A percentile compares a stretch with the other conserved stretches of the same genome.
Conservation (phyloP, 345 rosid genomes). For the Balakata baccata region DNA sequence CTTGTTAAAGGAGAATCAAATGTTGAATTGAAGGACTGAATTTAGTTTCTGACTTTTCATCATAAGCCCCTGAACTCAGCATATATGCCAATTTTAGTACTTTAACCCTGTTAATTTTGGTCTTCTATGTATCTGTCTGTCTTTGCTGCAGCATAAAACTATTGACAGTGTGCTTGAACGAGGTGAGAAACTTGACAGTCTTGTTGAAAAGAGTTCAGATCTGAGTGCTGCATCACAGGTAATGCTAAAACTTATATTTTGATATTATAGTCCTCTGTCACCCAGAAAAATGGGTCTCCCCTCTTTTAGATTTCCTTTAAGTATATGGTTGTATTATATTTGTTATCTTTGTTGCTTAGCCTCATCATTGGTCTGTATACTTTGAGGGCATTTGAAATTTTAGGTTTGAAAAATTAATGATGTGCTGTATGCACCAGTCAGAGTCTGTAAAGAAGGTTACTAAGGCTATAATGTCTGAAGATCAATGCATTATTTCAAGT, state of each 20-base stretch:
- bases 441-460: not conserved
- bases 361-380: not conserved
- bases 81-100: not conserved
- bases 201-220: conserved; percentile 98
- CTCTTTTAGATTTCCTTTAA: no score
- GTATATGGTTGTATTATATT: not conserved
- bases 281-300: no score
- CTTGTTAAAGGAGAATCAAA: conserved; percentile 2
- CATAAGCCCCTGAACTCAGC: not conserved
- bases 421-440: not conserved
- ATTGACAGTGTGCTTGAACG: conserved; percentile 96
- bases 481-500: not conserved
- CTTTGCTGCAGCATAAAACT: conserved; percentile 77
- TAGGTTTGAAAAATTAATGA: not conserved
- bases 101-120: not conserved
- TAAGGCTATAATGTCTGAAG: not conserved
- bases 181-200: conserved; percentile 93
- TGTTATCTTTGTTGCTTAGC: not conserved
- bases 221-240: conserved; percentile 98
- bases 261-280: no score
- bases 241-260: not conserved
- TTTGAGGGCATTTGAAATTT: not conserved
- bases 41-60: not conserved
- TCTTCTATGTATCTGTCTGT: not conserved
- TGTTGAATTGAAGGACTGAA: conserved; percentile 3